A percentile compares a stretch with the other conserved stretches of the same genome.
phyloP scores from a whole-genome alignment of 305 asterid species.

The Fraxinus albicans region DNA sequence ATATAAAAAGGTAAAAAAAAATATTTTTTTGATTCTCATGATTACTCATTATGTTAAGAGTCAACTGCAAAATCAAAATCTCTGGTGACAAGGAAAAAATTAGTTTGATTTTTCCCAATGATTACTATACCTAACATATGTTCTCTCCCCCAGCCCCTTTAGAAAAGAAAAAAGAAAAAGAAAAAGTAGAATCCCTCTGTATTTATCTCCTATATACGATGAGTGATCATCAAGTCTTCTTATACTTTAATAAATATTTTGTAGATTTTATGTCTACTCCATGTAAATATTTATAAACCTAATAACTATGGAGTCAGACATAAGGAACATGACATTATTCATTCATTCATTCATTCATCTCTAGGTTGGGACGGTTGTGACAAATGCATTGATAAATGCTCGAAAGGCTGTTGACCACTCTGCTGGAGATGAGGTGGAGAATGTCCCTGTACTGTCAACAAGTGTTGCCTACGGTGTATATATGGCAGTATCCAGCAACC shows the following conservation, averaged over 20 bases:
- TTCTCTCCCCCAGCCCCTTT: neutral
- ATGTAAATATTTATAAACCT: neutral
- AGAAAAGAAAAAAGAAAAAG: neutral
- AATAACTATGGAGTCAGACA: neutral
- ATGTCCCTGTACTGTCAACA: constrained; percentile 72
- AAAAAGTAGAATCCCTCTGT: neutral
- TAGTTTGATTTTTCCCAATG: neutral
- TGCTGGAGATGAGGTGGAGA: constrained; percentile 54
- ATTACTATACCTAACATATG: neutral
- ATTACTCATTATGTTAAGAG: neutral
- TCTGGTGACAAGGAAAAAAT: neutral
- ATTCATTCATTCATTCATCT: constrained; percentile 16
- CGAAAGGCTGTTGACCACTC: constrained; percentile 68
- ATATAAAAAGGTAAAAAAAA: neutral
- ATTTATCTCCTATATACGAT: neutral
- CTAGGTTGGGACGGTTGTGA: constrained; percentile 78
- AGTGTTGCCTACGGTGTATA: constrained; percentile 86
- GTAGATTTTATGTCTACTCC: neutral
- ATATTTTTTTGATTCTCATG: neutral
- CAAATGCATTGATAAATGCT: constrained; percentile 76
- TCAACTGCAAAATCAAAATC: neutral
- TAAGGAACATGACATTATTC: constrained; percentile 16
- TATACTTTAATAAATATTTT: neutral
- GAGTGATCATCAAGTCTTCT: neutral
- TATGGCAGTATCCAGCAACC: constrained; percentile 88